These are phyloP conservation scores for Globisporangium barbulae DNA, from an alignment of 352 stramenopile species.

Conservation along the genomic window DNA sequence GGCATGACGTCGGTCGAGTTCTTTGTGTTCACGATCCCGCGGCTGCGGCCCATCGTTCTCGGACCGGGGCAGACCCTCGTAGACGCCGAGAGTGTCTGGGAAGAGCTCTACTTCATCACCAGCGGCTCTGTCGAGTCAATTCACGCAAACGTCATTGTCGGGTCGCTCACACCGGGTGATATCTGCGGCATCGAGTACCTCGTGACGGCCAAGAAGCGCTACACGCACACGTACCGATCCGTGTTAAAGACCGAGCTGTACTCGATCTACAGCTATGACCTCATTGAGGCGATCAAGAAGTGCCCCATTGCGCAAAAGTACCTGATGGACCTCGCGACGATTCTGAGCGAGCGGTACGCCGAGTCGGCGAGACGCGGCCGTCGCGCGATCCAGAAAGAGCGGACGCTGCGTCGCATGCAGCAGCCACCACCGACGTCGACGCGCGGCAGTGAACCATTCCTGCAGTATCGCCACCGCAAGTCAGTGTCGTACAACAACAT, in stretches of 20 bases:
- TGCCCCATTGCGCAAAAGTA: conserved; percentile 68
- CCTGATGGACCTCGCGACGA: conserved; percentile 55
- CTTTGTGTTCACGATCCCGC: conserved; percentile 64
- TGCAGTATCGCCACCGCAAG: conserved; percentile 69
- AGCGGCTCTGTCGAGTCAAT: conserved; percentile 55
- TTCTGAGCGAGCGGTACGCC: conserved; percentile 52
- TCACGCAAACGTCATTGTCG: conserved; percentile 54
- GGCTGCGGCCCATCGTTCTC: conserved; percentile 59
- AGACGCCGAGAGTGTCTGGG: conserved; percentile 76
- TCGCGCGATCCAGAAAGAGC: conserved; percentile 39
- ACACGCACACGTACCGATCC: conserved; percentile 64
- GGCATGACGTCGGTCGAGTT: conserved; percentile 72
- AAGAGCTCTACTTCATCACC: conserved; percentile 77
- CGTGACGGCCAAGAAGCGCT: conserved; percentile 43
- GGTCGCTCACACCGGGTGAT: conserved; percentile 52
- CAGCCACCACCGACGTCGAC: conserved; percentile 10
- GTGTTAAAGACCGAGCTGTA: conserved; percentile 67
- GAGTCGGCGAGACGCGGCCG: conserved; percentile 49
- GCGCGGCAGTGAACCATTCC: conserved; percentile 31
- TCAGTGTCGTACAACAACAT: conserved; percentile 39
- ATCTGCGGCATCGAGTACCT: conserved; percentile 81
- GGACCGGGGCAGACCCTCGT: conserved; percentile 57
- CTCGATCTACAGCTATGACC: conserved; percentile 57
- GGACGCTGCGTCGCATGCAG: conserved; percentile 11
- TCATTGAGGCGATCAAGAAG: conserved; percentile 53